Base-by-base conservation (phyloP, 2,329 filamentous ascomycete genomes). In the Cladosporium sp. region DNA sequence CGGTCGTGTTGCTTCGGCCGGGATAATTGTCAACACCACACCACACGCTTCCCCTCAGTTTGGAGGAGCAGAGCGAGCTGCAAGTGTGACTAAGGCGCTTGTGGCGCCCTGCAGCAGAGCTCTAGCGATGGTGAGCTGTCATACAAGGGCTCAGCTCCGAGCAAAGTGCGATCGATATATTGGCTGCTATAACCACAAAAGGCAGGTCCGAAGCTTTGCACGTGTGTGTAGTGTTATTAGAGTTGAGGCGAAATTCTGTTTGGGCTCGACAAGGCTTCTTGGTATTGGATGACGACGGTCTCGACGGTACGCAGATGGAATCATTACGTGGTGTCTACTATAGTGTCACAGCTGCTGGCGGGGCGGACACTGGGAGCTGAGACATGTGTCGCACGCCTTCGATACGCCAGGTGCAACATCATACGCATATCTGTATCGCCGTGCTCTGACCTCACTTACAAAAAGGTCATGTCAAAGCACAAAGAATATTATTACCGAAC, bases 1-100 rank as follows among this genome's bases (percentile, higher is more conserved):
- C 39, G 28, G 34, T 39, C 60, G 11, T 18, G 48, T 53, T 32
- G 49, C 49, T 25, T 25, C 34, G n/a, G 34, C 34, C 49, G 49
- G 10, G 30, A 32, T 26, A 16, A 61, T 21, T 13, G 39, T 46
- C n/a, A 46, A 46, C n/a, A n/a, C 11, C 39, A 18, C 18, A 5
- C 18, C 5, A 16, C 32, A 32, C 30, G 34, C 36, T 39, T 39
- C 23, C 54, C 32, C 56, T 46, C 32, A 57, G 56, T 56, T 7
- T 36, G 34, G 23, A 58, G 32, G 36, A 58, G 26, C 32, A 51
- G 14, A 30, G 30, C 21, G 25, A 46, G 49, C 48, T 30, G 60
- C 21, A 46, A 21, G 60, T 56, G 49, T 63, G 60, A 63, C 60
- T 56, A 30, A 30, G 48, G 60, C 60, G 60, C 60, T 43, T 28